Percentiles rank a stretch among this genome's conserved stretches.
phyloP scores from a whole-genome alignment of 805 yeast genomes.

The Zygoascus flipseniorum region DNA sequence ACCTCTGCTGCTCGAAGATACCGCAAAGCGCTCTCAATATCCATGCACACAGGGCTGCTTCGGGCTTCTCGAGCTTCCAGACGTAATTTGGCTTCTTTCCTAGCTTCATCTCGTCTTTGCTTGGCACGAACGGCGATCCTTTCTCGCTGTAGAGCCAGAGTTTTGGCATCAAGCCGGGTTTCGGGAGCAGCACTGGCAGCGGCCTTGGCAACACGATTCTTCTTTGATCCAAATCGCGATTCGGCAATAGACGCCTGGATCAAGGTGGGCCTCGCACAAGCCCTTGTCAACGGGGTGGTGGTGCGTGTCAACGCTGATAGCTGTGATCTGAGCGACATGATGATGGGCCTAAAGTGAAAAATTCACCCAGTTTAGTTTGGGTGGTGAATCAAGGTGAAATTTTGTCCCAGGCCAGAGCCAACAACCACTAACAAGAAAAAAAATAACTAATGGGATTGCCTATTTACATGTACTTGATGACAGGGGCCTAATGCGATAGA shows the following conservation, averaged over 20 bases:
- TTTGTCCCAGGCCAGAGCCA: background rate
- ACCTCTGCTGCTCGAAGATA: constrained; percentile 85
- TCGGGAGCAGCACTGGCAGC: constrained; percentile 3
- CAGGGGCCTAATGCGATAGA: constrained; percentile 51
- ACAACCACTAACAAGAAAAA: background rate
- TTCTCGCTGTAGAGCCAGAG: constrained; percentile 27
- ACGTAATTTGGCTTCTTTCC: constrained; percentile 23
- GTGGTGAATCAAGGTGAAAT: background rate
- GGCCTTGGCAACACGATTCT: constrained; percentile 4
- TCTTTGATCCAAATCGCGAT: constrained; percentile 8
- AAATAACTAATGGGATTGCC: background rate
- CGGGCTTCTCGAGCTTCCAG: constrained; percentile 36
- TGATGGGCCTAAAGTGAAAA: background rate
- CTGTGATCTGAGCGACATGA: background rate
- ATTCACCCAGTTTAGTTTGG: background rate
- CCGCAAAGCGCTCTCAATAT: constrained; percentile 61
- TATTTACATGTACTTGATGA: background rate
- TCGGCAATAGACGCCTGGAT: background rate
- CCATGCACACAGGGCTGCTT: constrained; percentile 58
- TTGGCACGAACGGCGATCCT: constrained; percentile 19
- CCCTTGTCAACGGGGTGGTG: background rate
- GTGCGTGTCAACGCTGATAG: background rate
- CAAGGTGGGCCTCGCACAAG: background rate
- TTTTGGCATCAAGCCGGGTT: constrained; percentile 25
- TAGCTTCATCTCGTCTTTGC: constrained; percentile 21